Percentiles rank a stretch among this genome's conserved stretches.
Evolutionary conservation across 2,329 filamentous ascomycete genomes (phyloP).

Genomic region (Fusarium multiceps): DNA sequence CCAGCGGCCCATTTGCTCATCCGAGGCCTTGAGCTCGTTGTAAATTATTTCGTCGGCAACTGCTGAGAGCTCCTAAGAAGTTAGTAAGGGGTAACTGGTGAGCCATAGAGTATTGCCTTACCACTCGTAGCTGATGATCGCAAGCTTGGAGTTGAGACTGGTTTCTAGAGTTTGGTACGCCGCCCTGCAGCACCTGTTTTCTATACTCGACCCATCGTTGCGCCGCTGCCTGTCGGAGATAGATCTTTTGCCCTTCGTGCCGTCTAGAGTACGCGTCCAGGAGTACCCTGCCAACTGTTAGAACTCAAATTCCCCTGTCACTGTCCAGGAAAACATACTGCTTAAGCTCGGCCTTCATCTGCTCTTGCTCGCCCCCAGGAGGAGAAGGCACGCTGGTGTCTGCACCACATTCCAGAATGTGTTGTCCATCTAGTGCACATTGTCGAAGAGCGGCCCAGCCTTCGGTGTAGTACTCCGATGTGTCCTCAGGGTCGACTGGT

Average conservation of each 20-base stretch:
- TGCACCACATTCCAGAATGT: slow-evolving; percentile 72
- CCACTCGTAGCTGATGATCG: slow-evolving; percentile 67
- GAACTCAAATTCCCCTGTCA: neutral
- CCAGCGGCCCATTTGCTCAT: slow-evolving; percentile 69
- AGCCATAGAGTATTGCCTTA: slow-evolving; percentile 52
- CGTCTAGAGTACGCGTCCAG: slow-evolving; percentile 70
- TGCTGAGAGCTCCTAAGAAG: slow-evolving; percentile 61
- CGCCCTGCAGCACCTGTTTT: slow-evolving; percentile 63
- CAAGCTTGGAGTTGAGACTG: slow-evolving; percentile 63
- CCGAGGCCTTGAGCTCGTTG: slow-evolving; percentile 63
- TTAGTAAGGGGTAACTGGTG: neutral
- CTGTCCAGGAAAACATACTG: slow-evolving; percentile 59
- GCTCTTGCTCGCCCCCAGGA: slow-evolving; percentile 67
- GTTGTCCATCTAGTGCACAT: slow-evolving; percentile 70
- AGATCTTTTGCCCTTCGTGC: slow-evolving; percentile 74
- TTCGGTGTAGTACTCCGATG: slow-evolving; percentile 71
- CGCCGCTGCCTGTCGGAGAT: slow-evolving; percentile 68
- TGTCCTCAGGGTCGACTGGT: slow-evolving; percentile 64
- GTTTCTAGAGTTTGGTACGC: slow-evolving; percentile 59
- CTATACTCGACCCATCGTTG: slow-evolving; percentile 69
- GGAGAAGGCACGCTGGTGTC: slow-evolving; percentile 68
- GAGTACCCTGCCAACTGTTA: slow-evolving; percentile 58
- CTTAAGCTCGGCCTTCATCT: slow-evolving; percentile 70
- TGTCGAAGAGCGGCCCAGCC: slow-evolving; percentile 72
- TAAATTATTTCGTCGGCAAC: slow-evolving; percentile 71